Evolutionary conservation across 1,284 basidiomycete species (phyloP).

Genomic region (Calocybe gambosa): DNA sequence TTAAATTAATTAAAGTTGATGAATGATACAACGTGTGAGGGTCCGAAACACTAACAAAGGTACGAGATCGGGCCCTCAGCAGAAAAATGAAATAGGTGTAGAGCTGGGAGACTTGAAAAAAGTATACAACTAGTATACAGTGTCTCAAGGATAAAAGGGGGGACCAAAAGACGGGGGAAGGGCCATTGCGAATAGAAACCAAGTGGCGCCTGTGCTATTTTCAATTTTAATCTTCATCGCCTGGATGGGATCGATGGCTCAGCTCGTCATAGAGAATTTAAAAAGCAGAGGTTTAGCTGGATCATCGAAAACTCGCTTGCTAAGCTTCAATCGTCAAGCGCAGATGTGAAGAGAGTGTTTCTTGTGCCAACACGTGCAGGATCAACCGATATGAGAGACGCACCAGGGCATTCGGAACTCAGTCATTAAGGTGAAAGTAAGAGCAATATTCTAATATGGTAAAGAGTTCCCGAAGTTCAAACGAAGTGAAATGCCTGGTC

Average conservation of each 20-base stretch:
- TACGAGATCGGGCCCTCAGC: background rate
- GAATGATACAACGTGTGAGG: background rate
- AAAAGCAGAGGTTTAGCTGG: too few species aligned
- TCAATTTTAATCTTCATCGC: background rate
- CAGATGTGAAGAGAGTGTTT: background rate
- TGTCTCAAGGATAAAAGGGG: background rate
- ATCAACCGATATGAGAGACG: background rate
- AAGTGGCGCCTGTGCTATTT: background rate
- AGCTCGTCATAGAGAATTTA: background rate
- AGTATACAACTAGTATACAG: too few species aligned
- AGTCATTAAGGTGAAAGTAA: background rate
- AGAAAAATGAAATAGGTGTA: background rate
- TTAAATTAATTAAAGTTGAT: background rate
- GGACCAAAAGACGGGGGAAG: background rate
- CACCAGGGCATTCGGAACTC: background rate
- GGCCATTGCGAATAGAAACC: background rate
- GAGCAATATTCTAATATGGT: background rate
- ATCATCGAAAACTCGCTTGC: background rate
- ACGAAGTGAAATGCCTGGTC: background rate
- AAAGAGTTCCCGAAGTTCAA: background rate
- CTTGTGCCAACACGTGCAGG: background rate
- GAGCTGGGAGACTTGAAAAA: background rate
- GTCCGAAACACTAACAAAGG: background rate
- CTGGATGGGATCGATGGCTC: background rate
- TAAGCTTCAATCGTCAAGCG: background rate